phyloP scores from a whole-genome alignment of 2,329 filamentous ascomycete species.

The Aspergillus quadricinctus region DNA sequence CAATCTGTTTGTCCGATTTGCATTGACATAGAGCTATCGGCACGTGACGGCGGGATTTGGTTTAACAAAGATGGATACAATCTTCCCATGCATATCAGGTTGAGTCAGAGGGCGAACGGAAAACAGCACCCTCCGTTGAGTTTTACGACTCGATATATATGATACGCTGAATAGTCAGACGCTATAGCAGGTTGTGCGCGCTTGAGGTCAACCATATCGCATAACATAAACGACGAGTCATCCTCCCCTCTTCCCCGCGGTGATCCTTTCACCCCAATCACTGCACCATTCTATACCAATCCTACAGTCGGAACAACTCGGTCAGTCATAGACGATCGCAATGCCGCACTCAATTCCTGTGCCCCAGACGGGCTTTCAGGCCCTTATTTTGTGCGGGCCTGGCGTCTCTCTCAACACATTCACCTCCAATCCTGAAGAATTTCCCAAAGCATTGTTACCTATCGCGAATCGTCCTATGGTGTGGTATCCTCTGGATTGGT shows the following conservation, averaged over 20 bases:
- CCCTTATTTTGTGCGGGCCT: constrained; percentile 46
- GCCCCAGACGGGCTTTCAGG: constrained; percentile 53
- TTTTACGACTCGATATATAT: background rate
- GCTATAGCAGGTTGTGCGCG: background rate
- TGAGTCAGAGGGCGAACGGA: background rate
- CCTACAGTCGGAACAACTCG: background rate
- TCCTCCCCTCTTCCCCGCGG: background rate
- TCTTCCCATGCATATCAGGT: background rate
- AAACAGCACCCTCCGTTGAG: background rate
- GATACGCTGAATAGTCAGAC: background rate
- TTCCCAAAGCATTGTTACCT: constrained; percentile 46
- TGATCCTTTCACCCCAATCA: background rate
- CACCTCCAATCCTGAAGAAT: constrained; percentile 46
- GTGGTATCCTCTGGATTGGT: constrained; percentile 48
- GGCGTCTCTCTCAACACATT: constrained; percentile 48
- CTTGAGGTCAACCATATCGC: background rate
- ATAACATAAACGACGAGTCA: background rate
- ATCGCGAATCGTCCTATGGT: constrained; percentile 50
- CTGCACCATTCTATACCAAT: background rate
- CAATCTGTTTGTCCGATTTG: constrained; percentile 28
- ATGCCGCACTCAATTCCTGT: constrained; percentile 42
- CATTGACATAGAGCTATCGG: constrained; percentile 11
- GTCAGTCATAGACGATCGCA: background rate
- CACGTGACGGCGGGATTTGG: constrained; percentile 7
- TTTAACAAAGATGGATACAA: background rate